Conservation (phyloP, 1,284 basidiomycete species). For the Cutaneotrichosporon cavernicola region DNA sequence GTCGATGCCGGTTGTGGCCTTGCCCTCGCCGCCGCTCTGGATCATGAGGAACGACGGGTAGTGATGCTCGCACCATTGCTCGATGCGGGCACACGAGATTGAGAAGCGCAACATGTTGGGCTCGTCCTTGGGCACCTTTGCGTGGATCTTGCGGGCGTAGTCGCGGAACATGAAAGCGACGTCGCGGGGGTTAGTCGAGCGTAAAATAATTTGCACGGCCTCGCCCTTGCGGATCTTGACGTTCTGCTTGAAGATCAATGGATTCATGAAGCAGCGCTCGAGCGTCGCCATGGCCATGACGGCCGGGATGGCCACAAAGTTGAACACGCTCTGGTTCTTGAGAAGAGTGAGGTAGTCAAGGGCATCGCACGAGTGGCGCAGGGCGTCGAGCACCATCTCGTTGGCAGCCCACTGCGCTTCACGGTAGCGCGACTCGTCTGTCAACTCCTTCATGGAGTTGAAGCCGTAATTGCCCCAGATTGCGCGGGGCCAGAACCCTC, state of each 20-base stretch:
- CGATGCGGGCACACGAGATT: slow-evolving; percentile 81
- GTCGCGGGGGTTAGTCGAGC: slow-evolving; percentile 85
- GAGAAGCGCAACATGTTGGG: slow-evolving; percentile 81
- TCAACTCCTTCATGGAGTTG: slow-evolving; percentile 53
- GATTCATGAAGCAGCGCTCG: slow-evolving; percentile 89
- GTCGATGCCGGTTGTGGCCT: slow-evolving; percentile 47
- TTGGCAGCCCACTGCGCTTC: slow-evolving; percentile 76
- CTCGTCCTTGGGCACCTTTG: slow-evolving; percentile 73
- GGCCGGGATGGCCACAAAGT: slow-evolving; percentile 93
- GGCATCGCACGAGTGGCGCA: slow-evolving; percentile 78
- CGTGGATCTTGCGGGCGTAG: slow-evolving; percentile 78
- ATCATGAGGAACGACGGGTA: slow-evolving; percentile 79
- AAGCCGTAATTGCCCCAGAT: slow-evolving; percentile 83
- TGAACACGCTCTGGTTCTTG: slow-evolving; percentile 89
- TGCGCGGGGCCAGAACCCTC: slow-evolving; percentile 94
- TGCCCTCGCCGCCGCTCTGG: slow-evolving; percentile 37
- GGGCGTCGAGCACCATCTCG: slow-evolving; percentile 85
- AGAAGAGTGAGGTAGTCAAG: slow-evolving; percentile 87
- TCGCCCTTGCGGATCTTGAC: slow-evolving; percentile 94
- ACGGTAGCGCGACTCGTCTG: slow-evolving; percentile 58
- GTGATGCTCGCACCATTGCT: slow-evolving; percentile 84
- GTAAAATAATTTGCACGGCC: slow-evolving; percentile 88
- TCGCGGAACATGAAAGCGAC: slow-evolving; percentile 85
- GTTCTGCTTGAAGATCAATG: slow-evolving; percentile 80
- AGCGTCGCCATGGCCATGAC: slow-evolving; percentile 96